phyloP scores from a whole-genome alignment of 352 stramenopile species.

The Pythium brassicae region DNA sequence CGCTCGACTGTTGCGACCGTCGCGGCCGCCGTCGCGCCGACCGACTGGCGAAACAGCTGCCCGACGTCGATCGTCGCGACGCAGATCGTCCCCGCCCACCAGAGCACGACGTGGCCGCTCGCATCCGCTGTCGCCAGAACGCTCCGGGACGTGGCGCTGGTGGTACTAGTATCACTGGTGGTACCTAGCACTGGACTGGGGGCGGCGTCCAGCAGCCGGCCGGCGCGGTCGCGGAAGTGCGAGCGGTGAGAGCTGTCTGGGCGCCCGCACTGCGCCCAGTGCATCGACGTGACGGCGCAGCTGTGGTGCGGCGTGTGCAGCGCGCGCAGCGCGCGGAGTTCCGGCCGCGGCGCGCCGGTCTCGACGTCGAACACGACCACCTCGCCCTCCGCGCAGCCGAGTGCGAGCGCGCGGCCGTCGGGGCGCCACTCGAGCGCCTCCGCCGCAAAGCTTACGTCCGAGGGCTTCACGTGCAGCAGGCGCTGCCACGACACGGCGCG shows the following conservation, averaged over 20 bases:
- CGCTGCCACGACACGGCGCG: slow-evolving; percentile 75
- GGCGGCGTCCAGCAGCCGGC: slow-evolving; percentile 22
- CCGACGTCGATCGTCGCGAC: slow-evolving; percentile 40
- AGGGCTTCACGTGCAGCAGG: slow-evolving; percentile 61
- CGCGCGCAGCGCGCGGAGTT: slow-evolving; percentile 18
- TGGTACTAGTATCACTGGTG: neutral
- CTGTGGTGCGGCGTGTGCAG: slow-evolving; percentile 34
- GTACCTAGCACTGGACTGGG: neutral
- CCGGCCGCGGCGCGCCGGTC: slow-evolving; percentile 26
- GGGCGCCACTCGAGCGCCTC: slow-evolving; percentile 56
- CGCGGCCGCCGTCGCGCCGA: slow-evolving; percentile 6
- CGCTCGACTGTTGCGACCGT: slow-evolving; percentile 18
- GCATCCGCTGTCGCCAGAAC: slow-evolving; percentile 46
- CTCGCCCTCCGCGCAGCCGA: slow-evolving; percentile 65
- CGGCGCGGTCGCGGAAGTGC: slow-evolving; percentile 28
- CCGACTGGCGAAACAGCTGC: slow-evolving; percentile 20
- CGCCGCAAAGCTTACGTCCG: slow-evolving; percentile 54
- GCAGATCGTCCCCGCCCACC: slow-evolving; percentile 58
- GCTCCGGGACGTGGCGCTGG: slow-evolving; percentile 4
- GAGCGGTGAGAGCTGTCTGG: neutral
- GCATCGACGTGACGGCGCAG: slow-evolving; percentile 46
- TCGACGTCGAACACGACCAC: slow-evolving; percentile 70
- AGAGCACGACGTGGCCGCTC: slow-evolving; percentile 33
- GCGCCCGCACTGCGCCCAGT: slow-evolving; percentile 24
- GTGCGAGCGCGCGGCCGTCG: slow-evolving; percentile 54